Conservation (phyloP, 768 basidiomycete species). For the Stropharia rugosoannulata region DNA sequence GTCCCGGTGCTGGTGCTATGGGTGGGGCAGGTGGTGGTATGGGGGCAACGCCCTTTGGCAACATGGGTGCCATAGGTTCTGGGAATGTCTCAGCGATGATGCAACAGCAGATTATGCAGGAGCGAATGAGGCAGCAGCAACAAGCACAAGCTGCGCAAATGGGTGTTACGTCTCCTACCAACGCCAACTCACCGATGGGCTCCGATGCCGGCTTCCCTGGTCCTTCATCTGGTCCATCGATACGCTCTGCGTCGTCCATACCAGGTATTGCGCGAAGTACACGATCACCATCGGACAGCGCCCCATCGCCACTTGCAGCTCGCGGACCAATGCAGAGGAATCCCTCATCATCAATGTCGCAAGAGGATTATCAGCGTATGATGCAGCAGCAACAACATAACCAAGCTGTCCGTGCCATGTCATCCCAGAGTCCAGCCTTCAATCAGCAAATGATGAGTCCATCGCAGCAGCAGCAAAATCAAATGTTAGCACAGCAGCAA, state of each 20-base stretch:
- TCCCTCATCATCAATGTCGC: slow-evolving; percentile 37
- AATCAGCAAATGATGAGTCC: slow-evolving; percentile 31
- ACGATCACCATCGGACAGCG: slow-evolving; percentile 71
- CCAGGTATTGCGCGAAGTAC: slow-evolving; percentile 76
- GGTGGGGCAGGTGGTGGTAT: slow-evolving; percentile 19
- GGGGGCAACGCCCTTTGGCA: slow-evolving; percentile 16
- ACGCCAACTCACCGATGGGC: slow-evolving; percentile 45
- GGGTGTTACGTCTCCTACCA: slow-evolving; percentile 34
- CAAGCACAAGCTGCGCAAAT: slow-evolving; percentile 23
- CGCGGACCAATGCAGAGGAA: slow-evolving; percentile 30
- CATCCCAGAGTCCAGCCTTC: slow-evolving; percentile 34
- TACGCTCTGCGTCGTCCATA: slow-evolving; percentile 38
- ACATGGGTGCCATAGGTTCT: slow-evolving; percentile 23
- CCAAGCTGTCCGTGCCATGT: slow-evolving; percentile 36
- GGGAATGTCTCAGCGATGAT: slow-evolving; percentile 27
- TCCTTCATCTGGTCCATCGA: slow-evolving; percentile 18
- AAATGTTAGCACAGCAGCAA: slow-evolving; percentile 24
- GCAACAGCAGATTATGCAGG: slow-evolving; percentile 33
- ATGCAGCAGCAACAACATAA: slow-evolving; percentile 42
- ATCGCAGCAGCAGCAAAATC: slow-evolving; percentile 12
- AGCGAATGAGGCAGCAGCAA: slow-evolving; percentile 38
- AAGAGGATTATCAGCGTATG: slow-evolving; percentile 60
- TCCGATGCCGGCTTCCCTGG: slow-evolving; percentile 28
- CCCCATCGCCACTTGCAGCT: slow-evolving; percentile 50
- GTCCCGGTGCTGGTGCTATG: slow-evolving; percentile 10